Evolutionary conservation across 257 asterid species (phyloP).

Genomic region (Scutellaria baicalensis): DNA sequence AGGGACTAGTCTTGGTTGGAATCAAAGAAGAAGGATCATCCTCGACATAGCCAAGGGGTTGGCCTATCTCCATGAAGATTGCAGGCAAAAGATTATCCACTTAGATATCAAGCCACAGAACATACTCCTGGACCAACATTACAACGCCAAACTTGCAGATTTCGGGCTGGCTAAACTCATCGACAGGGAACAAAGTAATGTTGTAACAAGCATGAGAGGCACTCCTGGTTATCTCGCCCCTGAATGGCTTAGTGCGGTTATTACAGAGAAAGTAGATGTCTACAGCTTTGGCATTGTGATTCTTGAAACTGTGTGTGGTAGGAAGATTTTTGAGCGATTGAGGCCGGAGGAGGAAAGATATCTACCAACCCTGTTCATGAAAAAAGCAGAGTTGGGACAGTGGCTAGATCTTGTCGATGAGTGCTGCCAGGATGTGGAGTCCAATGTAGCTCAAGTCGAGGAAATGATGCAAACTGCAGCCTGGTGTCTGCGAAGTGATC

Average conservation of each 20-base stretch:
- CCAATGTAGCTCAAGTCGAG: constrained; percentile 8
- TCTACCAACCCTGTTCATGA: constrained; percentile 12
- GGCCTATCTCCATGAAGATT: constrained; percentile 32
- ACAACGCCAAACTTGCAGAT: constrained; percentile 21
- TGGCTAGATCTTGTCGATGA: constrained; percentile 14
- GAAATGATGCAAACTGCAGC: constrained; percentile 19
- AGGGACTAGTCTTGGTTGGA: constrained; percentile 1
- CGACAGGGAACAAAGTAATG: constrained; percentile 19
- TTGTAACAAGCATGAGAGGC: constrained; percentile 27
- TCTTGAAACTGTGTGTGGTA: constrained; percentile 20
- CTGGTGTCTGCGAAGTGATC: constrained; percentile 16
- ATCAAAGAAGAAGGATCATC: constrained; percentile 5
- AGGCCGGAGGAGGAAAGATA: constrained; percentile 17
- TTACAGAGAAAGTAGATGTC: constrained; percentile 29
- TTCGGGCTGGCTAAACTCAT: constrained; percentile 26
- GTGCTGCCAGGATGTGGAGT: not conserved
- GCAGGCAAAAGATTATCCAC: no score
- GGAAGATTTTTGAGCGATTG: constrained; percentile 13
- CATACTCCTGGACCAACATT: constrained; percentile 23
- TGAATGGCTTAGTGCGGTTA: constrained; percentile 21
- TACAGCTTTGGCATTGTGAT: constrained; percentile 30
- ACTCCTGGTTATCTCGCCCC: constrained; percentile 30
- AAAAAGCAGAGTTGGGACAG: constrained; percentile 7
- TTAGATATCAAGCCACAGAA: no score
- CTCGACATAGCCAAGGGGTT: constrained; percentile 23